A percentile compares a stretch with the other conserved stretches of the same genome.
Evolutionary conservation across 2,329 filamentous ascomycete species (phyloP).

Genomic region (Leptodontidium sp.): DNA sequence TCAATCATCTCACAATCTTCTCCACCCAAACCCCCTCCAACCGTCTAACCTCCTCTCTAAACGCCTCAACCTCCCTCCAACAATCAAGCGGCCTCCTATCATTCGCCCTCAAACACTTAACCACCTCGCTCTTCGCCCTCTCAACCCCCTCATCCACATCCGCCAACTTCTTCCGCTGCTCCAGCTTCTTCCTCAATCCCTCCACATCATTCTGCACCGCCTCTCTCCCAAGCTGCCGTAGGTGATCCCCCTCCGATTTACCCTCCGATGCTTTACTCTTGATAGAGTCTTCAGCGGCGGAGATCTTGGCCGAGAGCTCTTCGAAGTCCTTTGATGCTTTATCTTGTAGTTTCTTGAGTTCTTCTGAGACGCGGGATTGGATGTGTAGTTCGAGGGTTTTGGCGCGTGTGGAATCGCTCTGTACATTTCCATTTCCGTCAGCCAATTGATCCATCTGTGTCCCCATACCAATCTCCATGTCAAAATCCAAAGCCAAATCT

Average conservation of each 20-base stretch:
- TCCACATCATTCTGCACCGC: slow-evolving; percentile 67
- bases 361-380: slow-evolving; percentile 84
- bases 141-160: slow-evolving; percentile 77
- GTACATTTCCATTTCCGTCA: slow-evolving; percentile 27
- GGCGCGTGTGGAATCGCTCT: slow-evolving; percentile 90
- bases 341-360: slow-evolving; percentile 81
- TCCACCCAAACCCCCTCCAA: slow-evolving; percentile 90
- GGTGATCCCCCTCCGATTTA: slow-evolving; percentile 45
- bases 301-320: slow-evolving; percentile 71
- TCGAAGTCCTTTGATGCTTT: slow-evolving; percentile 74
- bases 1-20: slow-evolving; percentile 65
- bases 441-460: slow-evolving; percentile 10
- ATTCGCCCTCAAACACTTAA: slow-evolving; percentile 82
- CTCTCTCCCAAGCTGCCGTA: slow-evolving; percentile 51
- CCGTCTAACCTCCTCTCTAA: slow-evolving; percentile 87
- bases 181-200: slow-evolving; percentile 65
- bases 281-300: slow-evolving; percentile 44
- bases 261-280: slow-evolving; percentile 20
- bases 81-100: slow-evolving; percentile 91
- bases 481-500: not conserved
- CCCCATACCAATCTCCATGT: too few relatives aligned
- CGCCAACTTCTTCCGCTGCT: slow-evolving; percentile 69
- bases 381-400: slow-evolving; percentile 86
- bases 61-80: slow-evolving; percentile 90
- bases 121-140: slow-evolving; percentile 77